Base-by-base conservation (phyloP, 2,329 filamentous ascomycete genomes). In the Blastomyces parvus region DNA sequence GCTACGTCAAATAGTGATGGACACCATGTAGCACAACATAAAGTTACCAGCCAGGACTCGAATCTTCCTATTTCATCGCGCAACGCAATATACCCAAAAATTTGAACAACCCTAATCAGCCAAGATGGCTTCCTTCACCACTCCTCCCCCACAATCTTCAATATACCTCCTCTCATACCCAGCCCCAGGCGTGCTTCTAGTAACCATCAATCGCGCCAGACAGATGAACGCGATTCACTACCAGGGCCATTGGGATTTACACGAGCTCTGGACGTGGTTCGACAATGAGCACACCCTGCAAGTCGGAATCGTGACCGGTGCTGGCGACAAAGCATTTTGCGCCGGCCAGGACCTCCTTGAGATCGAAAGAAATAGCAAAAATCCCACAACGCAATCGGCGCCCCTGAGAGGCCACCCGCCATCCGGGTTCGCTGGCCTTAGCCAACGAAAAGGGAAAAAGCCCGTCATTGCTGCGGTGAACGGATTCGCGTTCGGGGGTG, bases 381-480 rank as follows among this genome's bases (percentile, higher is more conserved):
- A 66, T 62, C 67, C 61, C 59, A 44, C 66, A 67, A 64, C 58
- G 44, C 66, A 68, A 66, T 71, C n/a, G 67, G 71, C n/a, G 68
- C 71, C 59, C 48, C 19, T 64, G 46, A 66, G 62, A 22, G 71
- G 72, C 61, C 79, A 80, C 65, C 81, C 81, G 1, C 62, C 75
- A 1, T 74, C 74, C 0, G 84, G 84, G 0, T 84, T 85, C 69
- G 80, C 76, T 46, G 85, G 83, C 0, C 70, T 88, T 17, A 83
- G 81, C 50, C 76, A 81, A 50, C 76, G 85, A 14, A 72, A 73
- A 14, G 85, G 85, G 0, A 85, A 84, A 75, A 93, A 93, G 70
- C 89, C 89, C 1, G 80, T 93, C 58, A 81, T 93, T 33, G 88
- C 86, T 1, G 90, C 89, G 0, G 87, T 92, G n/a, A 90, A 91